Percentiles rank a stretch among this genome's conserved stretches.
These are phyloP conservation scores for Metarhizium sp. DNA, from an alignment of 2,329 filamentous ascomycete species.

Conservation along the genomic window DNA sequence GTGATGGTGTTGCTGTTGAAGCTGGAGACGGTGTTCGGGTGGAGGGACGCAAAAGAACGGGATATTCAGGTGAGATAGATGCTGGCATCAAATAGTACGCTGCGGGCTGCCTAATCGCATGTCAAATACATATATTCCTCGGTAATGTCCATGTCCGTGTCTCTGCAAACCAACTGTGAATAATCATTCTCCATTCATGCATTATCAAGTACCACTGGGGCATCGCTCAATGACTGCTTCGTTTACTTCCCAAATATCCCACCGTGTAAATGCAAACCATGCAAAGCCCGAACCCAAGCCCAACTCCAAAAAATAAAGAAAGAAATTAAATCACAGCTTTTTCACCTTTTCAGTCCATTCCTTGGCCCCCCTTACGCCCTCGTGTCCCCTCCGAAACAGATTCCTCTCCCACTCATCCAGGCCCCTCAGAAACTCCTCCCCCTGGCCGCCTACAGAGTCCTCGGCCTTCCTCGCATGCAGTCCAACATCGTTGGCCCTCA, in stretches of 20 bases:
- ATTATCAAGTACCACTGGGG: not conserved
- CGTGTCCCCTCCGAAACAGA: conserved; percentile 64
- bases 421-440: conserved; percentile 76
- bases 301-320: not conserved
- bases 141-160: no score
- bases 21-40: not conserved
- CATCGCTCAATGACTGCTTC: not conserved
- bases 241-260: no score
- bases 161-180: not conserved
- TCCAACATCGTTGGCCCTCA: conserved; percentile 71
- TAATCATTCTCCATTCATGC: not conserved
- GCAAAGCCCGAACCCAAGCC: not conserved
- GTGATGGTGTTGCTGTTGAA: not conserved
- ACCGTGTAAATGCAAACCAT: not conserved
- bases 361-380: conserved; percentile 60
- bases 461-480: conserved; percentile 83
- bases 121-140: not conserved
- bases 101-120: not conserved
- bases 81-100: not conserved
- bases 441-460: conserved; percentile 44
- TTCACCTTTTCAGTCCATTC: conserved; percentile 57
- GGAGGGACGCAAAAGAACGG: not conserved
- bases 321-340: conserved; percentile 17
- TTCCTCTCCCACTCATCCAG: conserved; percentile 84
- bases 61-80: not conserved